Base-by-base conservation (phyloP, 2,329 filamentous ascomycete genomes). In the Didymosphaeria variabile region DNA sequence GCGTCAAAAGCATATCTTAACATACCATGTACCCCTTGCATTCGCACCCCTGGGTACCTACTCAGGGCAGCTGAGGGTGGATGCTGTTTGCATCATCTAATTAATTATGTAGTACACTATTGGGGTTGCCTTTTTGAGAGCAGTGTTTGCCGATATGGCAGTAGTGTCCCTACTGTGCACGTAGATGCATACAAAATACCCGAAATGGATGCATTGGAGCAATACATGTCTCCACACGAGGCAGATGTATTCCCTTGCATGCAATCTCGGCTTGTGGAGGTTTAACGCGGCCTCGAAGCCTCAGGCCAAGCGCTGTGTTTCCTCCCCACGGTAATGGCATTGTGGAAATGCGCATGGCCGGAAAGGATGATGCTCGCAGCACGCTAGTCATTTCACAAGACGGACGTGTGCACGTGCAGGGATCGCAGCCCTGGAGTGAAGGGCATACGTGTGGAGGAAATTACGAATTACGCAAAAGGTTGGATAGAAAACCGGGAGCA, bases 381-480 rank as follows among this genome's bases (percentile, higher is more conserved):
- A 29, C 26, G 26, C 26, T 29, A 29, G 26, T 29, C 26, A 29
- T 29, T 29, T 29, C 26, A 29, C 26, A 29, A 29, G 4, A 29
- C 26, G 4, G 26, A 6, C 26, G 26, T 6, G 26, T 6, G 26
- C 26, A 29, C 26, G 26, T 29, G 44, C 44, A 7, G 23, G n/a
- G 40, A 5, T 26, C 8, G 38, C 38, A 34, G n/a, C n/a, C n/a
- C n/a, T n/a, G n/a, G n/a, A n/a, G 42, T 17, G 54, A 38, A 36
- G 21, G 31, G 54, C 52, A 55, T 55, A 23, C n/a, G 34, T 26
- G 52, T 36, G 26, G 52, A 45, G 52, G 38, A 55, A 55, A 55
- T 55, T 54, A n/a, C 31, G 21, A 55, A 55, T 55, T 54, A n/a
- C 31, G 21, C 17, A 32, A 5, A 26, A 47, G 45, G 26, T 10